Evolutionary conservation across 306 rosid species (phyloP), one percentile per base, ranked within the genome.

Genomic region (Dalbergia cultrata): DNA sequence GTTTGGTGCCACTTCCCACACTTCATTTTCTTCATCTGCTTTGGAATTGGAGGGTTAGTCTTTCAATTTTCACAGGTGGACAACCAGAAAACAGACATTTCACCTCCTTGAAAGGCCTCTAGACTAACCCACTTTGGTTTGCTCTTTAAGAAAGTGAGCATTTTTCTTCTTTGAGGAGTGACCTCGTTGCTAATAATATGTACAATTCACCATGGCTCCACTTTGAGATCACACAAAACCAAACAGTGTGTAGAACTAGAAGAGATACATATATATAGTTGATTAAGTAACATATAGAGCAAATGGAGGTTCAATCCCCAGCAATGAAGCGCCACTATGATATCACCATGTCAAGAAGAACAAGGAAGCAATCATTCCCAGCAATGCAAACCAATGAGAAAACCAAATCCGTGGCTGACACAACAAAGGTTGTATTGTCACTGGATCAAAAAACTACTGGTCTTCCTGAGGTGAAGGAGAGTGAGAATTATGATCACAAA

Each of bases 301-400:
- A 77, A 75, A 92, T 93, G 98, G 97, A 83, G 44, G 81, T 89
- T 33, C 82, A 82, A 37, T 74, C 85, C 59, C 79, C 83, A 16
- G 18, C 80, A 52, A 60, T 49, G 79, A 90, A 85, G 76, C 97
- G 53, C 78, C 89, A 67, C 49, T 94, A 85, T 52, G 98, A 92
- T 72, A 90, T 94, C 67, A 87, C 87, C 66, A 92, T 89, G 98
- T 94, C 98, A 45, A 89, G 78, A 82, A 92, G 98, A 86, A 94
- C 98, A 19, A 89, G 98, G 86, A 93, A 86, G 72, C 86, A 85
- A 72, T 44, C 65, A 31, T 44, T 44, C 17, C 59, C 66, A 34
- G 18, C 84, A 82, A 16, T 39, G 35, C 19, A 77, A 53, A 26
- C 31, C 19, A 77, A 53, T 65, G 89, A 83, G 49, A 83, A 81